Conservation (phyloP, 169 alveolate genomes). For the Cryptosporidium sp. region DNA sequence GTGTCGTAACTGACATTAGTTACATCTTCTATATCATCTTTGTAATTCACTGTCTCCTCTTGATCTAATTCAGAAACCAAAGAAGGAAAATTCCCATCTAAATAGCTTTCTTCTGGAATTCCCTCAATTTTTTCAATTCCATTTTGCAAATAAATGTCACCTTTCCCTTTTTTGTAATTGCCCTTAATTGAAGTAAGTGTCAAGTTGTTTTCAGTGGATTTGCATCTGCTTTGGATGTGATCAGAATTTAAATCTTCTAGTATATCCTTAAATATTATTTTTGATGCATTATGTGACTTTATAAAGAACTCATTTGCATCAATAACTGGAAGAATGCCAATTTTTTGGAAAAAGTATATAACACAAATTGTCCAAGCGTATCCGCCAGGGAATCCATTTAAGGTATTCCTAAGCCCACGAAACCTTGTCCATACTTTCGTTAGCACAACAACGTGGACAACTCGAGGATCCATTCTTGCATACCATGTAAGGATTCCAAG, state of each 20-base stretch:
- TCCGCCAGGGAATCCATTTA: conserved; percentile 75
- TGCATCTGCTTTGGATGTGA: neutral
- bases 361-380: conserved; percentile 75
- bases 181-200: neutral
- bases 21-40: conserved; percentile 8
- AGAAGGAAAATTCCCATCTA: conserved; percentile 23
- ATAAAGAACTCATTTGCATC: conserved; percentile 52
- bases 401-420: conserved; percentile 68
- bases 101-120: conserved; percentile 1
- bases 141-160: neutral
- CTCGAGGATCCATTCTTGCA: conserved; percentile 74
- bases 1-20: conserved; percentile 24
- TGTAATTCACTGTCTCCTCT: conserved; percentile 1
- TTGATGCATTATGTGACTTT: conserved; percentile 34
- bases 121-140: conserved; percentile 2
- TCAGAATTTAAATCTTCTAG: conserved; percentile 13
- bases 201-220: neutral
- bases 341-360: conserved; percentile 67
- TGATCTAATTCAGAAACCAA: conserved; percentile 16
- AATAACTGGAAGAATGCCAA: conserved; percentile 64
- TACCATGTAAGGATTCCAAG: conserved; percentile 72
- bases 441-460: conserved; percentile 65
- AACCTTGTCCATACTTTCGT: conserved; percentile 73
- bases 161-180: neutral
- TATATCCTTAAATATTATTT: conserved; percentile 7